Conservation (phyloP, 2,329 filamentous ascomycete genomes). For the Phialophora expanda region DNA sequence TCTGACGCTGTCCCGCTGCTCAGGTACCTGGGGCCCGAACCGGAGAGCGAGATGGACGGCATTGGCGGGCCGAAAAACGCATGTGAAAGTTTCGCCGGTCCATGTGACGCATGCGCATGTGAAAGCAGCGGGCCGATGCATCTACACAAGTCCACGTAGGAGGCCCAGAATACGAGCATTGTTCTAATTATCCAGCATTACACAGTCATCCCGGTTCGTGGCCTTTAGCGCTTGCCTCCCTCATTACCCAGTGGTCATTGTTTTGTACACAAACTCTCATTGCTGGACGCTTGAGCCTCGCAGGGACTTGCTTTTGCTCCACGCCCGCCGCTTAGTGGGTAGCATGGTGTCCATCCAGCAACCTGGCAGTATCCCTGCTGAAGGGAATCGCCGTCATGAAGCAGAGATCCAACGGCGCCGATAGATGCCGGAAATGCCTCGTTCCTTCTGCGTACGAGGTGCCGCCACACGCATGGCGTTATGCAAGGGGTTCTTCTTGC, state of each 20-base stretch:
- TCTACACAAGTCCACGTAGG: neutral
- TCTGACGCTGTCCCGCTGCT: constrained; percentile 13
- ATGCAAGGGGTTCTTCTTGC: neutral
- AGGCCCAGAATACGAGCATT: neutral
- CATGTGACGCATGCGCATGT: constrained; percentile 19
- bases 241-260: neutral
- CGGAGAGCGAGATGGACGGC: constrained; percentile 1
- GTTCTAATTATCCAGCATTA: neutral
- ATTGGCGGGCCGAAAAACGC: constrained; percentile 20
- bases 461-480: neutral
- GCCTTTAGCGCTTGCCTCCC: neutral
- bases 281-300: neutral
- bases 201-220: neutral
- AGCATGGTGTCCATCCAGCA: neutral
- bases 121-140: constrained; percentile 4
- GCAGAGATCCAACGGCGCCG: neutral
- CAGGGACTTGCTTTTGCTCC: neutral
- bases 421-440: neutral
- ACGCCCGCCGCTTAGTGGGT: neutral
- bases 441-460: neutral
- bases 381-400: neutral
- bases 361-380: neutral
- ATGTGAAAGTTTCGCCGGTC: constrained; percentile 16
- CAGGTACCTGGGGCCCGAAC: constrained; percentile 1
- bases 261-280: neutral